Evolutionary conservation across 1,139 yeast genomes (phyloP), one percentile per base, ranked within the genome.

Genomic region (Yamadazyma diddensiae): DNA sequence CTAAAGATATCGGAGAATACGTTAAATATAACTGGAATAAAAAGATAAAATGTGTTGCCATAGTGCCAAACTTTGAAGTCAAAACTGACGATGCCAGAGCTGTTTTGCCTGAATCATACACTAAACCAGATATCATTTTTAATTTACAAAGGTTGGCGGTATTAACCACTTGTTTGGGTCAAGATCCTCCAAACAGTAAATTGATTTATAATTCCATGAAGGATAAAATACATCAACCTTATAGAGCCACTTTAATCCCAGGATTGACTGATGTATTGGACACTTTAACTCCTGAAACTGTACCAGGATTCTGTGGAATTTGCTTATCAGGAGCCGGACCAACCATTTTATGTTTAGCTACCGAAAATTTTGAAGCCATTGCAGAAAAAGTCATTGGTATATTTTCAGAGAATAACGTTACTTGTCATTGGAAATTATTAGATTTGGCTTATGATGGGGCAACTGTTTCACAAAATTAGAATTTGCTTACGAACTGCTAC

Each of bases 301-400:
- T 85, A 55, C 82, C 82, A 1, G 97, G 97, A 2, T 71, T 90
- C 29, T 71, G 94, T 44, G 98, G 98, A 31, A 87, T 92, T 47
- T 92, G 98, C 58, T 71, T 92, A 36, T 84, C 95, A 13, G 98
- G 98, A 33, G 98, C 98, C 5, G 98, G 98, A 1, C 98, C 98
- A 34, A 92, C 98, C 14, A 90, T 92, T 36, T 68, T 92, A 47
- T 95, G 96, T 34, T 72, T 92, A 43, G 98, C 98, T 9, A 88
- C 96, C 5, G 82, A 76, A 12, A 82, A 85, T 52, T 92, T 79
- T 51, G 96, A 88, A 8, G 70, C 64, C n/a, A 88, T 92, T 48
- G 95, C 98, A 15, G 53, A 59, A 3, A 84, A 78, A 35, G 88
- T 92, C 44, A 72, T 87, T 36, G 62, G 64, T 30, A 73, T 87